These are phyloP conservation scores for Raphanus hybrid DNA, from an alignment of 441 rosid species.

Conservation along the genomic window DNA sequence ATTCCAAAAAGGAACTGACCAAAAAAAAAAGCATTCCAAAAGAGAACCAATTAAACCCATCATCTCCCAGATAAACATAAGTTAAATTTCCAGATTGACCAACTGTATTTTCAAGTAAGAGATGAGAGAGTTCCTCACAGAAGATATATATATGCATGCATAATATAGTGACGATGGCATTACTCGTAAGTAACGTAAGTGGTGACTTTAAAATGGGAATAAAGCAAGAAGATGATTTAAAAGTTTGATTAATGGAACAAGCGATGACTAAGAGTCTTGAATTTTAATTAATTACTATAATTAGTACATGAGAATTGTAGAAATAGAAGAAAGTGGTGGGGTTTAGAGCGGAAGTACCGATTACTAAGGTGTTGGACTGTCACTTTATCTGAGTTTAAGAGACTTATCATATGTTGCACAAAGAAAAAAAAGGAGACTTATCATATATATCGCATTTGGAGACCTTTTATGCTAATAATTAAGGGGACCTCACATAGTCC, in stretches of 20 bases:
- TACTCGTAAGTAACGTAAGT: slow-evolving; percentile 43
- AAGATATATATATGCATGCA: not conserved
- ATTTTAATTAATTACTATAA: slow-evolving; percentile 19
- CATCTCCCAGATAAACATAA: not conserved
- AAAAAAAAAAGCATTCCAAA: not conserved
- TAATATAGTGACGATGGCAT: slow-evolving; percentile 38
- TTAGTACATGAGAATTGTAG: slow-evolving; percentile 15
- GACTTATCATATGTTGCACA: not conserved
- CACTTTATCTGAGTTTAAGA: slow-evolving; percentile 21
- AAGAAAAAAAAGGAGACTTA: too few species aligned
- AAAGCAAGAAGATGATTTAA: slow-evolving; percentile 37
- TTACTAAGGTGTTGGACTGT: slow-evolving; percentile 34
- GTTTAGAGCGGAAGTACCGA: slow-evolving; percentile 22
- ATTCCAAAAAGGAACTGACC: not conserved
- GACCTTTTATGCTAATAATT: not conserved
- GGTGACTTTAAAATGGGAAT: slow-evolving; percentile 38
- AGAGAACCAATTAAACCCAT: not conserved
- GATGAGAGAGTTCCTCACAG: not conserved
- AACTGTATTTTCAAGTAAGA: not conserved
- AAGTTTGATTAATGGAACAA: slow-evolving; percentile 29
- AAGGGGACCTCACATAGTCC: too few species aligned
- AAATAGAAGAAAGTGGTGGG: slow-evolving; percentile 38
- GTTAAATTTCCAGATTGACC: not conserved
- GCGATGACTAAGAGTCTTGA: slow-evolving; percentile 32
- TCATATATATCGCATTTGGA: not conserved